Base-by-base conservation (phyloP, 2,329 filamentous ascomycete genomes). In the Colletotrichum sp. region DNA sequence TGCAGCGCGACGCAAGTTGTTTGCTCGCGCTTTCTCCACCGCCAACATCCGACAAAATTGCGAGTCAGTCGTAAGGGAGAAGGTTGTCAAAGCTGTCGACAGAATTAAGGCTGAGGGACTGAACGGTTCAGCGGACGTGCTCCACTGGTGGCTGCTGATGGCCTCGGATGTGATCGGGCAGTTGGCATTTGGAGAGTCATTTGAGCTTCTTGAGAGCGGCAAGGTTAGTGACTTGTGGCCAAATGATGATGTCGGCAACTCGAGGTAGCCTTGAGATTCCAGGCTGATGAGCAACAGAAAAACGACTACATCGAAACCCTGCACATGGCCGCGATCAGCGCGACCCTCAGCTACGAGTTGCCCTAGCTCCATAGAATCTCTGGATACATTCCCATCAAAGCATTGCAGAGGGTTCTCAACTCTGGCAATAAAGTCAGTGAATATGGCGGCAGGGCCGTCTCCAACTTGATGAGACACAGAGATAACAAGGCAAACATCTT, bases 101-200 rank as follows among this genome's bases (percentile, higher is more conserved):
- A 81, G 80, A 62, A 90, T 91, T n/a, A 78, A 74, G 0, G 79
- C 84, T n/a, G 88, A 90, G 59, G 83, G 85, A 31, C 65, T 70
- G 1, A 79, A 78, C 0, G 83, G 85, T 0, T 80, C 75, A 0
- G 82, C 80, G 0, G 88, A 91, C 73, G 79, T 90, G 0, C 82
- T 84, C 72, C 89, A 89, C 70, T 91, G 89, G 89, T 88, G 83
- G 80, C 78, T 86, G 6, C 89, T 89, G 65, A 85, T 90, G 82
- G 80, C 88, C 0, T 89, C 88, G 0, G 90, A 91, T 76, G 80
- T 89, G 0, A 88, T 90, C 63, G 87, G 85, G 0, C 84, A 90
- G 62, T 78, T 91, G 16, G 85, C 82, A 2, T 91, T 91, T 78
- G 89, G 89, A 0, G 84, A 90, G 33, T 87, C 87, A 1, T 90